Evolutionary conservation across 345 rosid species (phyloP).

Genomic region (Syzygium aqueum): DNA sequence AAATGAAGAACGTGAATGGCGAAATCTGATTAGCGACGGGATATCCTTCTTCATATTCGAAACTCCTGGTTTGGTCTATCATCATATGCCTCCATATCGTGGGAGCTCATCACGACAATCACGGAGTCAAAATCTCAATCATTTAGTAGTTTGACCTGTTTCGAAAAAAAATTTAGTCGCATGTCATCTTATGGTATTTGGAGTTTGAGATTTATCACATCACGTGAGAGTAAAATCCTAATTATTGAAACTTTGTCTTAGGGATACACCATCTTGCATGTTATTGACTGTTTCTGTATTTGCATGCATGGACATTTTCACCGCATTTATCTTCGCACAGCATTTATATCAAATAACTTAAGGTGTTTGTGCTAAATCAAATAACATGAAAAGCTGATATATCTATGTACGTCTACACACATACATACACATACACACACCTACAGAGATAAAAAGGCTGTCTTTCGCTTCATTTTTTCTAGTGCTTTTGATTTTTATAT

Average conservation of each 20-base stretch:
- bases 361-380: background rate
- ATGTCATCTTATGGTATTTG: background rate
- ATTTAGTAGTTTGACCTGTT: accelerated
- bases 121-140: background rate
- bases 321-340: background rate
- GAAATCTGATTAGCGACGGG: background rate
- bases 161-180: background rate
- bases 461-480: background rate
- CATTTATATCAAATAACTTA: background rate
- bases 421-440: too few species aligned
- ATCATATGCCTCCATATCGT: background rate
- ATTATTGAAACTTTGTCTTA: accelerated
- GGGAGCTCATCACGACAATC: background rate
- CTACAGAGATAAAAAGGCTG: too few species aligned
- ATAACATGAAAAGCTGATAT: too few species aligned
- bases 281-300: background rate
- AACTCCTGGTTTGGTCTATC: background rate
- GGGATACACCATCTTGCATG: background rate
- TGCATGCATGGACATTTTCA: background rate
- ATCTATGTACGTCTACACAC: too few species aligned
- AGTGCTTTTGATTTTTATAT: background rate
- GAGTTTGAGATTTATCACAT: background rate
- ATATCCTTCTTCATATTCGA: background rate
- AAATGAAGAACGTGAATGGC: background rate
- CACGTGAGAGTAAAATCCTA: background rate